Percentiles rank a stretch among this genome's conserved stretches.
These are phyloP conservation scores for Neonectria punicea DNA, from an alignment of 2,329 filamentous ascomycete species.

Conservation along the genomic window DNA sequence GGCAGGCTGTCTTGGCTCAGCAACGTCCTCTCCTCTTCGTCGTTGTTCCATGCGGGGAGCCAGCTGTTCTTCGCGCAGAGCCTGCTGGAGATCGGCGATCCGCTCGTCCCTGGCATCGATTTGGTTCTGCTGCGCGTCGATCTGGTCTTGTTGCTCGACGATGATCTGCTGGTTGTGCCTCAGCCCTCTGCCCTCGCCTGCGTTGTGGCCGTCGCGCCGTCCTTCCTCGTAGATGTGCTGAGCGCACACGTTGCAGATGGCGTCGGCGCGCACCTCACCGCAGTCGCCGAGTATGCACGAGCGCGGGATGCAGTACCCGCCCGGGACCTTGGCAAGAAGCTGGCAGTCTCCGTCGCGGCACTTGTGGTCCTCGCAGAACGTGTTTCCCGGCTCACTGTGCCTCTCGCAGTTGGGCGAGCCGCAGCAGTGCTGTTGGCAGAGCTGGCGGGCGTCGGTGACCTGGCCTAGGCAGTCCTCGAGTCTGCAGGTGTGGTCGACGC, in stretches of 20 bases:
- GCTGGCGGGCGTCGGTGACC: not conserved
- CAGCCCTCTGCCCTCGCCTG: not conserved
- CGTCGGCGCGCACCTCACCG: not conserved
- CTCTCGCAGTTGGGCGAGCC: not conserved
- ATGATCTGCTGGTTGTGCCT: not conserved
- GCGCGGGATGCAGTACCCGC: slow-evolving; percentile 19
- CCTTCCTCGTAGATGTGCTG: not conserved
- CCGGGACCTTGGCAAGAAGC: not conserved
- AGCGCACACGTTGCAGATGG: slow-evolving; percentile 6
- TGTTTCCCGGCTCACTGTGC: not conserved
- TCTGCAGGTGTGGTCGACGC: slow-evolving; percentile 25
- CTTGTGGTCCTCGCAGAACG: slow-evolving; percentile 11
- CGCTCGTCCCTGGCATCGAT: not conserved
- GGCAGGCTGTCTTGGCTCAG: not conserved
- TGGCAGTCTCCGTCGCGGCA: slow-evolving; percentile 18
- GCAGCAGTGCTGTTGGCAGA: slow-evolving; percentile 22
- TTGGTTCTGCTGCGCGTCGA: not conserved
- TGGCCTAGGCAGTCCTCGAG: slow-evolving; percentile 1
- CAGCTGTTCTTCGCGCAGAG: not conserved
- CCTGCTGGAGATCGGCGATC: not conserved
- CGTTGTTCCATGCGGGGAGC: no score
- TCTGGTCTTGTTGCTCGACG: no score
- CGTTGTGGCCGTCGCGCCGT: not conserved
- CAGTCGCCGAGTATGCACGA: slow-evolving; percentile 18
- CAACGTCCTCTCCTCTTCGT: no score